phyloP scores from a whole-genome alignment of 768 basidiomycete genomes.

The Hydnomerulius pinastri region DNA sequence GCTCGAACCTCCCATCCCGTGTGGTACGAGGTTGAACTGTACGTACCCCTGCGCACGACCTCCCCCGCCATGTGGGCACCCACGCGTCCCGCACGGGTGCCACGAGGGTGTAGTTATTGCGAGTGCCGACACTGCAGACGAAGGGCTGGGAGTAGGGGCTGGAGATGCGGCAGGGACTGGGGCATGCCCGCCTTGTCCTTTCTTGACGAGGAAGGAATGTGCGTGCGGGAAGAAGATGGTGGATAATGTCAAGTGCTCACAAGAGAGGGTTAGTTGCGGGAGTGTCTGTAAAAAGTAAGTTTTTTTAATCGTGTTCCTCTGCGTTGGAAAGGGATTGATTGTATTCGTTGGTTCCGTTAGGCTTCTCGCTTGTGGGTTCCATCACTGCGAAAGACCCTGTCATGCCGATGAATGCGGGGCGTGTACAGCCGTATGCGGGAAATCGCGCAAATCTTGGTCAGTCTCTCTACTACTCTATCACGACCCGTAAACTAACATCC shows the following conservation, averaged over 20 bases:
- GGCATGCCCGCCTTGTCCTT: constrained; percentile 85
- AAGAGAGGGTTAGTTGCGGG: constrained; percentile 81
- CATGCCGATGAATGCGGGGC: constrained; percentile 81
- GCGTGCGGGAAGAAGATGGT: constrained; percentile 88
- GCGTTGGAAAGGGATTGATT: background rate
- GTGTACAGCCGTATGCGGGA: constrained; percentile 81
- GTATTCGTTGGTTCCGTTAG: constrained; percentile 31
- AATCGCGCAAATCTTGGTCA: constrained; percentile 82
- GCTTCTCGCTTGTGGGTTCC: constrained; percentile 82
- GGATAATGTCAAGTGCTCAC: constrained; percentile 80
- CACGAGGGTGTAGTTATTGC: constrained; percentile 61
- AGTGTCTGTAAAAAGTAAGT: constrained; percentile 73
- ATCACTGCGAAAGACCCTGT: constrained; percentile 81
- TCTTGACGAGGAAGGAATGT: constrained; percentile 76
- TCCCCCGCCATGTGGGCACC: constrained; percentile 79
- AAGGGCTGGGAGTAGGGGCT: constrained; percentile 14
- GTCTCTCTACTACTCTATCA: no score
- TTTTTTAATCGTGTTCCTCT: background rate
- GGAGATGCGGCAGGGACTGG: background rate
- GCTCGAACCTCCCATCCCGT: constrained; percentile 85
- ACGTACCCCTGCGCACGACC: constrained; percentile 76
- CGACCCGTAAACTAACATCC: background rate
- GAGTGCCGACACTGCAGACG: constrained; percentile 25
- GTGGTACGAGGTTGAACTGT: constrained; percentile 80
- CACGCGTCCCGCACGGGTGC: constrained; percentile 74